Conservation (phyloP, 2,329 filamentous ascomycete genomes). For the Aspergillus niger region DNA sequence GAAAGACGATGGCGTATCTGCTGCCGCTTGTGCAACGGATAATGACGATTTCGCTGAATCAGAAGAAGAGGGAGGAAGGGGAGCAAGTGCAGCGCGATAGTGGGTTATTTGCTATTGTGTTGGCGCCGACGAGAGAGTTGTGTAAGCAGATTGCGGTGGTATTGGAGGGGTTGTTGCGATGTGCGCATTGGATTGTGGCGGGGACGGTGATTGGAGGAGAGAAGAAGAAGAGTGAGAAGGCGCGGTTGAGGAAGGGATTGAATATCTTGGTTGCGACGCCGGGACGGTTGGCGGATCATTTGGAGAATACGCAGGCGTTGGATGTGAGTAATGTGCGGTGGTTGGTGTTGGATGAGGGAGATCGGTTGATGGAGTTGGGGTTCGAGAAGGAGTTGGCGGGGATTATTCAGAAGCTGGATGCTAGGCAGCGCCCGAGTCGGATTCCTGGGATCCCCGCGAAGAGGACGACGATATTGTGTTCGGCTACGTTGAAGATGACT, state of each 20-base stretch:
- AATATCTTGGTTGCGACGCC: conserved; percentile 97
- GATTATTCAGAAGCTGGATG: conserved; percentile 77
- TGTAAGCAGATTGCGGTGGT: conserved; percentile 92
- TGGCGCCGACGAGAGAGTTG: conserved; percentile 89
- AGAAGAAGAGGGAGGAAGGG: conserved; percentile 5
- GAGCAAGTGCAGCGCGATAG: conserved; percentile 73
- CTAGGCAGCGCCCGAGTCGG: conserved; percentile 63
- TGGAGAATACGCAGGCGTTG: conserved; percentile 87
- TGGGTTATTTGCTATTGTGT: conserved; percentile 88
- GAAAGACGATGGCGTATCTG: conserved; percentile 95
- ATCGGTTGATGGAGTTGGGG: conserved; percentile 96
- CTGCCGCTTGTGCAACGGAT: conserved; percentile 89
- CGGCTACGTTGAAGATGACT: conserved; percentile 96
- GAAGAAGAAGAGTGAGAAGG: conserved; percentile 82
- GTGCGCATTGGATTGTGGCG: conserved; percentile 89
- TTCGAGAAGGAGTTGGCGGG: conserved; percentile 93
- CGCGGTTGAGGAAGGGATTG: conserved; percentile 86
- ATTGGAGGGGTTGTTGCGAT: conserved; percentile 80
- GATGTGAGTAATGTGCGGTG: conserved; percentile 88
- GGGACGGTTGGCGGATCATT: conserved; percentile 84
- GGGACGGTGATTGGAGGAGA: conserved; percentile 77
- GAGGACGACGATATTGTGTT: conserved; percentile 86
- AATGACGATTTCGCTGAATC: conserved; percentile 64
- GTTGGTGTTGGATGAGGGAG: conserved; percentile 93
- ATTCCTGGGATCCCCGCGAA: conserved; percentile 68